These are phyloP conservation scores for Glonium stellatum DNA, from an alignment of 495 filamentous ascomycete species.

Conservation along the genomic window DNA sequence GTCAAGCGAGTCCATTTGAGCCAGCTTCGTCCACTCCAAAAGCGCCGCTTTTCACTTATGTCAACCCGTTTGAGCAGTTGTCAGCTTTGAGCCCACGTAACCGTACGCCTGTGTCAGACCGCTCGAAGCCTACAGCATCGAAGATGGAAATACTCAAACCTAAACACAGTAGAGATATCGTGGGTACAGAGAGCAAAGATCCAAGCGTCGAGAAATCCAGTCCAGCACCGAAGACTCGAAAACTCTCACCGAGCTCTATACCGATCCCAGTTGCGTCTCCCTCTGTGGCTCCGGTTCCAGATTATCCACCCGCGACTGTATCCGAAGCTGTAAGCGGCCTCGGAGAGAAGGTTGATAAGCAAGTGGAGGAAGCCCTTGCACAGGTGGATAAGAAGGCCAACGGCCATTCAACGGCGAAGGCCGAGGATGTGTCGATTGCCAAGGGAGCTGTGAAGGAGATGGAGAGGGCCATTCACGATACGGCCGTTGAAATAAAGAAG, in stretches of 20 bases:
- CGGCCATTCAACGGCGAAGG: slow-evolving; percentile 3
- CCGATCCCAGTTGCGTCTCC: not conserved
- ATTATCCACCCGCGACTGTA: slow-evolving; percentile 50
- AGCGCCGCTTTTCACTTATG: slow-evolving; percentile 60
- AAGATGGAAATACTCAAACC: slow-evolving; percentile 38
- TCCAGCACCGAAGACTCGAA: slow-evolving; percentile 30
- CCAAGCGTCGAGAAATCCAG: not conserved
- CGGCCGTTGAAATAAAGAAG: slow-evolving; percentile 47
- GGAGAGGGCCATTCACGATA: slow-evolving; percentile 38
- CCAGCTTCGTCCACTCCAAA: slow-evolving; percentile 33
- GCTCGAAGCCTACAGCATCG: slow-evolving; percentile 14
- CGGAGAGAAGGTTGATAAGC: slow-evolving; percentile 58
- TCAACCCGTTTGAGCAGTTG: slow-evolving; percentile 74
- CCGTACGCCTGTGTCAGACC: slow-evolving; percentile 39
- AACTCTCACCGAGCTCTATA: slow-evolving; percentile 26
- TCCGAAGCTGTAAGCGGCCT: slow-evolving; percentile 63
- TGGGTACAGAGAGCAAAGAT: slow-evolving; percentile 9
- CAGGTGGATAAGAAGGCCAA: slow-evolving; percentile 41
- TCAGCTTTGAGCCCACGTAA: slow-evolving; percentile 60
- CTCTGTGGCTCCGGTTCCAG: not conserved
- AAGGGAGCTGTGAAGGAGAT: slow-evolving; percentile 36
- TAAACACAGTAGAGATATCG: slow-evolving; percentile 26
- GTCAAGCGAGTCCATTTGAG: slow-evolving; percentile 40
- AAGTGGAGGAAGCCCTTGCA: slow-evolving; percentile 59
- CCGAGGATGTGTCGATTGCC: slow-evolving; percentile 19